Percentiles rank a stretch among this genome's conserved stretches.
phyloP scores from a whole-genome alignment of 257 asterid genomes.

The Salvia miltiorrhiza region DNA sequence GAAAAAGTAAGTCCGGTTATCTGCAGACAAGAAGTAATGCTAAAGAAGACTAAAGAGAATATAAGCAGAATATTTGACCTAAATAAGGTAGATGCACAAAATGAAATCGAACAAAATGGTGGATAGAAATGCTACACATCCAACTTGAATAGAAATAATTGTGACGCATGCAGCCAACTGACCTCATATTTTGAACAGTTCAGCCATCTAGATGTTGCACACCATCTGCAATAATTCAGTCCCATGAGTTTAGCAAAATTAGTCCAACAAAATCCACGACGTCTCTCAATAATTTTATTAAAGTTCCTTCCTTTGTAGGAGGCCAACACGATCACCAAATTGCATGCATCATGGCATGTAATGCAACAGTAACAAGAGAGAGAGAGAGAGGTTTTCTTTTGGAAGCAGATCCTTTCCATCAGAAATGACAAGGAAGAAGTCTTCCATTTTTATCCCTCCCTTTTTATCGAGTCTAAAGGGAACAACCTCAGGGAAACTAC shows the following conservation, averaged over 20 bases:
- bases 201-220: constrained; percentile 71
- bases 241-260: background rate
- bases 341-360: background rate
- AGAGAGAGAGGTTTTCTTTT: background rate
- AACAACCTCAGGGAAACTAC: background rate
- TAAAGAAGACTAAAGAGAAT: background rate
- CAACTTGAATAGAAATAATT: background rate
- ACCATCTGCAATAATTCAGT: constrained; percentile 57
- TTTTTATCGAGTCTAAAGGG: background rate
- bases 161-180: constrained; percentile 14
- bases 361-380: background rate
- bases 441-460: background rate
- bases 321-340: constrained; percentile 7
- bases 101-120: background rate
- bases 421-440: no score
- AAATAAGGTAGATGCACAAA: background rate
- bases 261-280: background rate
- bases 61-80: background rate
- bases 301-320: background rate
- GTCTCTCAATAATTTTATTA: background rate
- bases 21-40: constrained; percentile 37
- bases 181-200: constrained; percentile 93
- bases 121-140: background rate
- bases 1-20: constrained; percentile 89
- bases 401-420: background rate